Conservation (phyloP, 2,329 filamentous ascomycete species). For the Pseudogymnoascus verrucosus region DNA sequence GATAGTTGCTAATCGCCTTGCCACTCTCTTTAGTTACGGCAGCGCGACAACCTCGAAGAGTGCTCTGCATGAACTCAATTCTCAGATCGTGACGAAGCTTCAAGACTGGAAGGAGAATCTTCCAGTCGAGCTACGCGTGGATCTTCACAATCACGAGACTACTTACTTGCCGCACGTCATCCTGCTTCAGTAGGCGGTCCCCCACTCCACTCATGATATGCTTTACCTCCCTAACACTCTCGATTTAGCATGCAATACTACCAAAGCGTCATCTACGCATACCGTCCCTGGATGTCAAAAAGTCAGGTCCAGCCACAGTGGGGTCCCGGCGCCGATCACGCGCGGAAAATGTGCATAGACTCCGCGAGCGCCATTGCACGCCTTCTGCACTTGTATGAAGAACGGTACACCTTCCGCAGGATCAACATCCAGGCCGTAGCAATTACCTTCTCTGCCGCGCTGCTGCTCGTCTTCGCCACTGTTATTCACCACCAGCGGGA, state of each 20-base stretch:
- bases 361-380: constrained; percentile 33
- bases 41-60: no score
- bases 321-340: constrained; percentile 36
- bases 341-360: constrained; percentile 35
- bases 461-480: constrained; percentile 29
- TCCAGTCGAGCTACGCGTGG: no score
- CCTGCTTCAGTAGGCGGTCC: no score
- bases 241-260: constrained; percentile 17
- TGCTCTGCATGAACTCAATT: no score
- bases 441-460: constrained; percentile 37
- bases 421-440: constrained; percentile 36
- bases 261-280: constrained; percentile 16
- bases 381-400: constrained; percentile 34
- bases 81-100: no score
- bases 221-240: no score
- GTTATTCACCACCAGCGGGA: constrained; percentile 13
- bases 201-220: no score
- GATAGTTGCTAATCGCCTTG: no score
- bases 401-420: constrained; percentile 34
- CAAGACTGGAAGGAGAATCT: no score
- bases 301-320: constrained; percentile 34
- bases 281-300: constrained; percentile 36
- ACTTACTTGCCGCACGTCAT: no score
- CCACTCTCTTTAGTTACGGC: no score
- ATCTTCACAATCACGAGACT: no score